These are phyloP conservation scores for Myotisia sp. DNA, from an alignment of 2,329 filamentous ascomycete genomes.

Conservation along the genomic window DNA sequence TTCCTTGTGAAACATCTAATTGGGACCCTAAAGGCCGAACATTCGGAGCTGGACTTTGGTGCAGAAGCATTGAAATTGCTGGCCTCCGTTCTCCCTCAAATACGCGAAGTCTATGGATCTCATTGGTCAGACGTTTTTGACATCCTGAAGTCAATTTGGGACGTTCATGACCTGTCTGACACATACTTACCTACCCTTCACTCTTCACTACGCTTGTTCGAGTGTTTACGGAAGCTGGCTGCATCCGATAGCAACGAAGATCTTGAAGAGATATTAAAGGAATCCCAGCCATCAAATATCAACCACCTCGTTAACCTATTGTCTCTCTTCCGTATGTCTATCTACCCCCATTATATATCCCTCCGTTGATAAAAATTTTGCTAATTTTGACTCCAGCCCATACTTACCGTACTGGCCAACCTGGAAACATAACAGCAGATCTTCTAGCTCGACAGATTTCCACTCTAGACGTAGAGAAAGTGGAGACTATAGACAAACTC, in stretches of 20 bases:
- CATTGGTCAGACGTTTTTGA: constrained; percentile 62
- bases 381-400: constrained; percentile 23
- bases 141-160: constrained; percentile 47
- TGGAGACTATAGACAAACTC: constrained; percentile 52
- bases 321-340: constrained; percentile 25
- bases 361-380: no score
- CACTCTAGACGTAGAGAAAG: constrained; percentile 46
- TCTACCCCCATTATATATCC: no score
- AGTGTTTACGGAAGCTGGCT: constrained; percentile 44
- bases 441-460: constrained; percentile 56
- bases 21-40: constrained; percentile 50
- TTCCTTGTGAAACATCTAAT: constrained; percentile 71
- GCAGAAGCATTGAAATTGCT: constrained; percentile 33
- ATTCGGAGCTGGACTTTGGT: constrained; percentile 31
- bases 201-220: constrained; percentile 57
- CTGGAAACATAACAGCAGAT: constrained; percentile 60
- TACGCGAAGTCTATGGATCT: constrained; percentile 71
- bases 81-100: constrained; percentile 50
- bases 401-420: constrained; percentile 44
- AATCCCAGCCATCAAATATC: constrained; percentile 46
- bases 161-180: constrained; percentile 34
- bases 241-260: constrained; percentile 63
- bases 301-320: constrained; percentile 35
- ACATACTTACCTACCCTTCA: constrained; percentile 50
- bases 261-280: constrained; percentile 57